phyloP scores from a whole-genome alignment of 768 basidiomycete genomes.

The Lentinula sp. region DNA sequence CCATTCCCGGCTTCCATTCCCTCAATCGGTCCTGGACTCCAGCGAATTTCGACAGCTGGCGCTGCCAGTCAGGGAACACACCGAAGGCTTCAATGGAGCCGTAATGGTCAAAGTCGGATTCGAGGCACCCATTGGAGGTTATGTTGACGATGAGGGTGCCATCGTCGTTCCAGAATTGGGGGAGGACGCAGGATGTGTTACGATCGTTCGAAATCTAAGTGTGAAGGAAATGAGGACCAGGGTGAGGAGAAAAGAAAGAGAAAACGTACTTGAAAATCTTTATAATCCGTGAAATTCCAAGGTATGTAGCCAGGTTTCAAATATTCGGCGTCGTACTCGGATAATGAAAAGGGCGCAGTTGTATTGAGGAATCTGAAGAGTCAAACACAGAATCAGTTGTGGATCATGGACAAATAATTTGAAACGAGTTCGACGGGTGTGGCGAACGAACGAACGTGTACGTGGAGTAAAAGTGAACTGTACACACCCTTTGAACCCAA shows the following conservation, averaged over 20 bases:
- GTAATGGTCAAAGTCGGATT: conserved; percentile 90
- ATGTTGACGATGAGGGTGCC: conserved; percentile 41
- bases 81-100: conserved; percentile 98
- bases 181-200: conserved; percentile 70
- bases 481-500: conserved; percentile 77
- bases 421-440: neutral
- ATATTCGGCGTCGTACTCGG: conserved; percentile 71
- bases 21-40: conserved; percentile 94
- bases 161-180: conserved; percentile 76
- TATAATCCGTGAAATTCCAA: conserved; percentile 83
- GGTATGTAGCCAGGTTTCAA: conserved; percentile 72
- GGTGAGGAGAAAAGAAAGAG: neutral
- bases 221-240: neutral
- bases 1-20: conserved; percentile 82
- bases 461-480: neutral
- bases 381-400: conserved; percentile 7
- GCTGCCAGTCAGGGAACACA: conserved; percentile 54
- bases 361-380: conserved; percentile 61
- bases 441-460: neutral
- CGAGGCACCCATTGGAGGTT: conserved; percentile 55
- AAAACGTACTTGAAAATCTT: conserved; percentile 63
- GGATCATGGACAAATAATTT: neutral
- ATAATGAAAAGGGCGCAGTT: conserved; percentile 72
- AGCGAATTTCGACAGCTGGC: conserved; percentile 32
- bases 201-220: conserved; percentile 58